Conservation (phyloP, 2,329 filamentous ascomycete genomes). For the Pseudogymnoascus destructans region DNA sequence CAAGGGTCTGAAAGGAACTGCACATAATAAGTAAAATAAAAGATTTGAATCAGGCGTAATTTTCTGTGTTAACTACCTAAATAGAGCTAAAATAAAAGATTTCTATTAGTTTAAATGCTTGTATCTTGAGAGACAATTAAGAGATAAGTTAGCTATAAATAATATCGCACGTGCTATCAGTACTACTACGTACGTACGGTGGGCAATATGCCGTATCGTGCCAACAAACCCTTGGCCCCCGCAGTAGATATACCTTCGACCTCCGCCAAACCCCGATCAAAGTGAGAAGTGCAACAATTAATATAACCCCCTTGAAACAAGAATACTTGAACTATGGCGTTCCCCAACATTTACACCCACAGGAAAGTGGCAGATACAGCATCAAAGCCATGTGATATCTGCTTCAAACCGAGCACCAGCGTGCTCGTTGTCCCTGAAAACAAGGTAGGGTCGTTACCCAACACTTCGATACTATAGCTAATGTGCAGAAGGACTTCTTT, state of each 20-base stretch:
- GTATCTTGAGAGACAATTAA: not conserved
- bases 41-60: not conserved
- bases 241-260: not conserved
- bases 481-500: constrained; percentile 59
- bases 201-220: constrained; percentile 3
- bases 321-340: constrained; percentile 24
- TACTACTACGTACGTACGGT: constrained; percentile 3
- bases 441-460: constrained; percentile 44
- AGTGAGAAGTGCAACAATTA: not conserved
- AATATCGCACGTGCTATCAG: constrained; percentile 2
- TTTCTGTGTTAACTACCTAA: not conserved
- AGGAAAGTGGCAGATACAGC: constrained; percentile 77
- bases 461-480: not conserved
- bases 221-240: not conserved
- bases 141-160: not conserved
- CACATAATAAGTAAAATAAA: not conserved
- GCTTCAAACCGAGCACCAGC: constrained; percentile 75
- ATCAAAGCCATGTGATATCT: constrained; percentile 77
- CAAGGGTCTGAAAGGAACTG: not conserved
- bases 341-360: constrained; percentile 72
- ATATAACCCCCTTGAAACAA: not conserved
- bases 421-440: constrained; percentile 83
- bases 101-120: not conserved
- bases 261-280: not conserved
- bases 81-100: not conserved